Conservation (phyloP, 768 basidiomycete species). For the Calvatia gigantea region DNA sequence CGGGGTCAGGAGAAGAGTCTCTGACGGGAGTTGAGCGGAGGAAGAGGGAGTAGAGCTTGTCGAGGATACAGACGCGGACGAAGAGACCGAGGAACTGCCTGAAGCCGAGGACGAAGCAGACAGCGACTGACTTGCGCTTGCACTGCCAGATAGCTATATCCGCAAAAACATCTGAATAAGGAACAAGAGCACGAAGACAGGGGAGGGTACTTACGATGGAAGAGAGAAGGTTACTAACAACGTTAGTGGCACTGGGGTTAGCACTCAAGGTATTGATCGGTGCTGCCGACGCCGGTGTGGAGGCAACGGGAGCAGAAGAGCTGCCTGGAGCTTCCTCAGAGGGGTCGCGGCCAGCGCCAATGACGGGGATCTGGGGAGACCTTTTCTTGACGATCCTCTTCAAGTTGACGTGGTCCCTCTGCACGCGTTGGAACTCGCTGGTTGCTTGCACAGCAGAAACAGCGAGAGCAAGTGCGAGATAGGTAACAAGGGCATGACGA, state of each 20-base stretch:
- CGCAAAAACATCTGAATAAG: not conserved
- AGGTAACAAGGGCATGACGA: slow-evolving; percentile 56
- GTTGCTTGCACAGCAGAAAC: slow-evolving; percentile 41
- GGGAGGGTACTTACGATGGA: not conserved
- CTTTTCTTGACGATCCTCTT: slow-evolving; percentile 67
- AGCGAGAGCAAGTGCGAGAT: slow-evolving; percentile 50
- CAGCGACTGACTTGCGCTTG: not conserved
- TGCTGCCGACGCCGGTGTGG: slow-evolving; percentile 10
- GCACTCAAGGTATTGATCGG: not conserved
- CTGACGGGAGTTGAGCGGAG: slow-evolving; percentile 10
- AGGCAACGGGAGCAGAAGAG: slow-evolving; percentile 15
- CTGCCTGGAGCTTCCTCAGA: slow-evolving; percentile 12
- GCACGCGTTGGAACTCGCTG: slow-evolving; percentile 37
- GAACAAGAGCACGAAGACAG: not conserved
- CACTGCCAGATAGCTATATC: not conserved
- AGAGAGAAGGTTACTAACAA: not conserved
- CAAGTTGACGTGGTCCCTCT: slow-evolving; percentile 53
- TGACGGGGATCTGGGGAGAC: slow-evolving; percentile 23
- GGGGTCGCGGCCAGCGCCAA: slow-evolving; percentile 30
- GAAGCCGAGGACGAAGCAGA: slow-evolving; percentile 17
- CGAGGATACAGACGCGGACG: slow-evolving; percentile 12
- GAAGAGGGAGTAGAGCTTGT: slow-evolving; percentile 11
- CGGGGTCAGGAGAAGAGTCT: slow-evolving; percentile 15
- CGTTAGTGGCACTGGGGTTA: not conserved
- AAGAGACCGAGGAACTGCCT: slow-evolving; percentile 1